Evolutionary conservation across 1,284 basidiomycete species (phyloP).

Genomic region (Xerocomus nothofagi): DNA sequence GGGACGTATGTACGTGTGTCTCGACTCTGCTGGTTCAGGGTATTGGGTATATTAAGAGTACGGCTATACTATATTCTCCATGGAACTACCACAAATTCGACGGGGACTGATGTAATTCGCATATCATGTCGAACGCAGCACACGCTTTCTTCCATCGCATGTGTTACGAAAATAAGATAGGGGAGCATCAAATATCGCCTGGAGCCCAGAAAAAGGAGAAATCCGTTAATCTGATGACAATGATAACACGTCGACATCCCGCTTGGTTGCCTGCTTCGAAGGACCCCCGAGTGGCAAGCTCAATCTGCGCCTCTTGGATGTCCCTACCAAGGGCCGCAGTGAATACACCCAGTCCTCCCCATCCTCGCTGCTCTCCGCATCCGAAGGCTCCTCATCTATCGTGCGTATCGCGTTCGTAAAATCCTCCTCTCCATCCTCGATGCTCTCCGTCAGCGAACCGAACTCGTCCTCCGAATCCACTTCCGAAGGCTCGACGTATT

Average conservation of each 20-base stretch:
- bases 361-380: conserved; percentile 27
- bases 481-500: conserved; percentile 12
- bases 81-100: not conserved
- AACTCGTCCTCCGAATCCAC: conserved; percentile 1
- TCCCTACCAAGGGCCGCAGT: conserved; percentile 13
- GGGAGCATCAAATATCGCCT: not conserved
- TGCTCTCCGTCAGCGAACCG: not conserved
- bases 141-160: not conserved
- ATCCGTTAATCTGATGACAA: conserved; percentile 30
- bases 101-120: not conserved
- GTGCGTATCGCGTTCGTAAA: conserved; percentile 25
- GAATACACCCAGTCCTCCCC: conserved; percentile 30
- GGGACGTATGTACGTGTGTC: not conserved
- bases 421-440: conserved; percentile 20
- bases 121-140: not conserved
- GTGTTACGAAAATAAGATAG: not conserved
- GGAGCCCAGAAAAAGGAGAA: not conserved
- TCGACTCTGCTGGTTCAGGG: conserved; percentile 8
- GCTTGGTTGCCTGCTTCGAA: not conserved
- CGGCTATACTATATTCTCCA: conserved; percentile 2
- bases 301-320: conserved; percentile 21
- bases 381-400: conserved; percentile 16
- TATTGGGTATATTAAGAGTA: not conserved
- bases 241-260: conserved; percentile 30
- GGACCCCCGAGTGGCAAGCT: not conserved